Base-by-base conservation (phyloP, 208 protist genomes). In the Kentomonas sorsogonicus region DNA sequence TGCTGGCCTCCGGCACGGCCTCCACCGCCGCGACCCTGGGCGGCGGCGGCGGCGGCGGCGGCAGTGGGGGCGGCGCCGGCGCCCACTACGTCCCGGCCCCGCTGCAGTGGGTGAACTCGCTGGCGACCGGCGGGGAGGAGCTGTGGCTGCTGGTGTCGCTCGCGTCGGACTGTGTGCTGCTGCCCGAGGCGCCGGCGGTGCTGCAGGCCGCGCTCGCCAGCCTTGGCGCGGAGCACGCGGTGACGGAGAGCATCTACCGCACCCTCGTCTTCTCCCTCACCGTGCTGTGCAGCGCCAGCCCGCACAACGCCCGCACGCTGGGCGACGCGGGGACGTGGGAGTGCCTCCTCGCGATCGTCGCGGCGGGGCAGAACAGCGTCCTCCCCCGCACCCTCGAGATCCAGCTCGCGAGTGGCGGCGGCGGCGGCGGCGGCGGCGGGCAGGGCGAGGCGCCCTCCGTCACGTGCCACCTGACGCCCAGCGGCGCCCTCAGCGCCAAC, bases 111-210 rank as follows among this genome's bases (percentile, higher is more conserved):
- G 84, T 85, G 53, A 68, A 70, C 0, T 44, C 83, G 30, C 68
- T 94, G 9, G 72, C 69, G 1, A 64, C 73, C 45, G 78, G 78
- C 30, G 74, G 79, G 4, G 1, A 36, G 26, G 43, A 55, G 20
- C 57, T 86, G 18, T 92, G 88, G 83, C 54, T 59, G 18, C 65
- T 91, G 1, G 82, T 82, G n/a, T 86, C 76, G n/a, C 25, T 70
- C 1, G 43, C 92, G 0, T 81, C 73, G 34, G 43, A 61, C 41
- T 92, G 88, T 63, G 54, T 69, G 34, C 25, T 92, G 16, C 56
- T 58, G 7, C 29, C 57, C 6, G 72, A 69, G 15, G 60, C 67
- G 6, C 60, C 73, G 29, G 33, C 33, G 5, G 34, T 89, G 25
- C 63, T 94, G 48, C 64, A 77, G 31, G 62, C 55, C 40, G 72